phyloP scores from a whole-genome alignment of 208 protist species.

The Crithidia sp. region DNA sequence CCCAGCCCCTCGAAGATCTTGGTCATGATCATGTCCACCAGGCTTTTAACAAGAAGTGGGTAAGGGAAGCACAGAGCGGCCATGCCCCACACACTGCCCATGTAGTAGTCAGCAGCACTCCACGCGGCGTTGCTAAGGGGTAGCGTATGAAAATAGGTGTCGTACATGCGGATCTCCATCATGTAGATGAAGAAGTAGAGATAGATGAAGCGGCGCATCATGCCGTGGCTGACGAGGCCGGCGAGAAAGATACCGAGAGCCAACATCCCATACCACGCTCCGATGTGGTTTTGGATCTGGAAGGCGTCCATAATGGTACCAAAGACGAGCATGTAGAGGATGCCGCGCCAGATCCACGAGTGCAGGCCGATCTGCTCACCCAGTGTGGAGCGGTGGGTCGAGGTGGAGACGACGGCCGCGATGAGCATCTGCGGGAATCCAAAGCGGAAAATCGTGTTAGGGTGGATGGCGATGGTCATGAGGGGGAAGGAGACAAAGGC shows the following conservation, averaged over 20 bases:
- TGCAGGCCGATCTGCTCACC: constrained; percentile 47
- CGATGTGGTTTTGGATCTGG: constrained; percentile 28
- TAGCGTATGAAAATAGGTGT: constrained; percentile 22
- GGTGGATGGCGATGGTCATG: constrained; percentile 41
- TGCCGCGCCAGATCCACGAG: constrained; percentile 33
- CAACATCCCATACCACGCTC: constrained; percentile 37
- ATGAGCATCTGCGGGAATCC: constrained; percentile 37
- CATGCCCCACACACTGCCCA: constrained; percentile 36
- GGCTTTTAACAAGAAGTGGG: constrained; percentile 23
- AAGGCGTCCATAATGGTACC: constrained; percentile 18
- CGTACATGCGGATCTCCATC: constrained; percentile 39
- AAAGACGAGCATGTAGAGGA: constrained; percentile 33
- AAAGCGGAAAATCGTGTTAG: constrained; percentile 40
- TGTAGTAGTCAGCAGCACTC: constrained; percentile 34
- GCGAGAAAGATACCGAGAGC: constrained; percentile 28
- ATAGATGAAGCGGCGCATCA: constrained; percentile 44
- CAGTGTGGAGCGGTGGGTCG: constrained; percentile 29
- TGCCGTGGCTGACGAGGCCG: constrained; percentile 25
- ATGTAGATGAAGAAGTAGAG: constrained; percentile 47
- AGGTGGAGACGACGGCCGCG: constrained; percentile 37
- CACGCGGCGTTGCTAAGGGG: constrained; percentile 31
- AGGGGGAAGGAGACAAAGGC: constrained; percentile 37
- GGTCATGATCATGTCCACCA: constrained; percentile 37
- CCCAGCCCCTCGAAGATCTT: constrained; percentile 31
- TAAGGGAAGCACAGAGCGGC: constrained; percentile 40